Evolutionary conservation across 305 asterid species (phyloP), one percentile per base, ranked within the genome.

Genomic region (Petunia hybrid): DNA sequence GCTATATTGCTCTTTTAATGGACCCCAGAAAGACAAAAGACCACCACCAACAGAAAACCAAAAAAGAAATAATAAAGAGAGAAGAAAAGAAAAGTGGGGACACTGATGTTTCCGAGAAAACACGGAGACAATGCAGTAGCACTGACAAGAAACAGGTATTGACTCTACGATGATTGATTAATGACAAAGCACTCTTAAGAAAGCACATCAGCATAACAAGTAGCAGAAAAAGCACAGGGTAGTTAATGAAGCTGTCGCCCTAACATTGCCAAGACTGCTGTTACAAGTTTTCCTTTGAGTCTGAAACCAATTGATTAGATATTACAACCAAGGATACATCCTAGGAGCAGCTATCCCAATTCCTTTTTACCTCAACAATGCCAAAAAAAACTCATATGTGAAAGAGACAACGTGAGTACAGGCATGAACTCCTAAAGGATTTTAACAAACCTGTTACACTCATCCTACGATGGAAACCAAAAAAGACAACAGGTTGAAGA

Each of bases 381-480:
- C 65, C 48, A 59, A n/a, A 76, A 22, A 81, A 57, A 67, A 22
- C 35, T 53, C 59, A 35, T 16, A 57, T 6, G 48, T 35, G 76
- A 64, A 87, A 82, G 56, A 80, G 79, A 22, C 31, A 22, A 22
- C 31, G 69, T 51, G 53, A 41, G 78, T 80, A 31, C 31, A 86
- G 63, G 63, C 38, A 74, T 74, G 65, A 75, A 9, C 65, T 75
- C 65, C 79, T 45, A 65, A 70, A 76, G 31, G 31, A 67, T 42
- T 67, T 67, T 42, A 55, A 83, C 71, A 68, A 45, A 95, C 99
- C 99, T 97, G 98, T 93, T 46, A 97, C 99, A 82, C 99, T 97
- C 98, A 97, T 92, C 94, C 96, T 93, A 88, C 91, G 91, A 85
- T 97, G 99, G 89, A 97, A 95, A 83, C 99, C 98, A 71, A 97